Evolutionary conservation across 352 stramenopile genomes (phyloP).

Genomic region (Phytophthora tubulina): DNA sequence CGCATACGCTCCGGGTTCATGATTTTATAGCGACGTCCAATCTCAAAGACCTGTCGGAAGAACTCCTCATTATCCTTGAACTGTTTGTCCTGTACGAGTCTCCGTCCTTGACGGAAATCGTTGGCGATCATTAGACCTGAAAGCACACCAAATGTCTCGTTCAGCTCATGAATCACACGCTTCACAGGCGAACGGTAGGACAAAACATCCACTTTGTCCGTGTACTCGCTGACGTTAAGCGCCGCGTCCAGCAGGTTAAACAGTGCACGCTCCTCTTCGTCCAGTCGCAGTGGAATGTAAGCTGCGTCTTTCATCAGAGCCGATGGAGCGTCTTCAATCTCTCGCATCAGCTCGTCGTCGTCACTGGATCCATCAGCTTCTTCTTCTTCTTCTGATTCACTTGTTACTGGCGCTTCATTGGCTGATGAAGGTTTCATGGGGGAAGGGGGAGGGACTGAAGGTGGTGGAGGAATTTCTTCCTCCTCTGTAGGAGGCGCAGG

Average conservation of each 20-base stretch:
- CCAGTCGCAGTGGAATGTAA: slow-evolving; percentile 79
- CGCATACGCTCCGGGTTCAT: slow-evolving; percentile 94
- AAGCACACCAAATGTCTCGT: slow-evolving; percentile 71
- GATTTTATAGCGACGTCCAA: slow-evolving; percentile 95
- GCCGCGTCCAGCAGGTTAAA: slow-evolving; percentile 84
- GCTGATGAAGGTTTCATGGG: slow-evolving; percentile 12
- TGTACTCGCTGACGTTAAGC: slow-evolving; percentile 93
- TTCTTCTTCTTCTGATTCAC: slow-evolving; percentile 47
- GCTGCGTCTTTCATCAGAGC: slow-evolving; percentile 48
- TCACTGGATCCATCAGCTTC: slow-evolving; percentile 13
- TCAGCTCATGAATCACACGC: slow-evolving; percentile 77
- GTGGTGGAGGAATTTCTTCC: background rate
- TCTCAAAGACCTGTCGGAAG: slow-evolving; percentile 89
- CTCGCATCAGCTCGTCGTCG: slow-evolving; percentile 47
- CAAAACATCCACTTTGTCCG: slow-evolving; percentile 92
- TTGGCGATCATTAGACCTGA: slow-evolving; percentile 69
- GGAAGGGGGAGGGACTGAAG: slow-evolving; percentile 9
- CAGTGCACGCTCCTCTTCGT: slow-evolving; percentile 70
- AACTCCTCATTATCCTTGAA: slow-evolving; percentile 84
- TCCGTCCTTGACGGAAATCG: slow-evolving; percentile 69
- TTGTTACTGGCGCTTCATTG: slow-evolving; percentile 31
- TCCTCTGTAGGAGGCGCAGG: slow-evolving; percentile 5
- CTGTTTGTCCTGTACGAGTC: slow-evolving; percentile 65
- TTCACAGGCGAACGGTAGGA: slow-evolving; percentile 76
- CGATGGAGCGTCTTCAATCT: slow-evolving; percentile 40